Evolutionary conservation across 2,329 filamentous ascomycete genomes (phyloP).

Genomic region (Neofusicoccum cordaticola): DNA sequence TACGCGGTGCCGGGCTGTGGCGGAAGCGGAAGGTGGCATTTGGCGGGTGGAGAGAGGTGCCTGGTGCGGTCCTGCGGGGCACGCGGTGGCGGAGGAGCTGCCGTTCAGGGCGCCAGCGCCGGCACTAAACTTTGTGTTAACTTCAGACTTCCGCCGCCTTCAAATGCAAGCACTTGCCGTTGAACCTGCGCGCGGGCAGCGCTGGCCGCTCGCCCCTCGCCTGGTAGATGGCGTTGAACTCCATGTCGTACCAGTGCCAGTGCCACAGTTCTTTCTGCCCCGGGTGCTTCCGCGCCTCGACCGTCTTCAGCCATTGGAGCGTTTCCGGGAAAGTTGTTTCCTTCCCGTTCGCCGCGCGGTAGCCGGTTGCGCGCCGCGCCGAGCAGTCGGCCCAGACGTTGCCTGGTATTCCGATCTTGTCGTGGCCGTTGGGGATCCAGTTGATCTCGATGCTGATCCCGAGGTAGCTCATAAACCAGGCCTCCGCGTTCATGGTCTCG

Average conservation of each 20-base stretch:
- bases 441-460: neutral
- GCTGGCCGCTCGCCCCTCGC: no score
- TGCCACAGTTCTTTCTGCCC: neutral
- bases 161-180: no score
- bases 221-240: neutral
- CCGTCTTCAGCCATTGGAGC: no score
- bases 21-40: no score
- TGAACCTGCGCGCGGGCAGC: no score
- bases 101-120: neutral
- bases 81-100: neutral
- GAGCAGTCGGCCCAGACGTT: neutral
- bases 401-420: neutral
- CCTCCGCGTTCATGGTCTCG: neutral
- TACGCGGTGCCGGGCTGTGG: no score
- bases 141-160: neutral
- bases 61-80: neutral
- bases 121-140: conserved; percentile 1
- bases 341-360: no score
- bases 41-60: no score
- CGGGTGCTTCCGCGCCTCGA: no score
- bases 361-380: neutral
- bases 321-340: neutral
- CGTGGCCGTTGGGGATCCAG: neutral
- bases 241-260: neutral
- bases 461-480: neutral